These are phyloP conservation scores for Rubus parviflorus DNA, from an alignment of 306 rosid species.

Conservation along the genomic window DNA sequence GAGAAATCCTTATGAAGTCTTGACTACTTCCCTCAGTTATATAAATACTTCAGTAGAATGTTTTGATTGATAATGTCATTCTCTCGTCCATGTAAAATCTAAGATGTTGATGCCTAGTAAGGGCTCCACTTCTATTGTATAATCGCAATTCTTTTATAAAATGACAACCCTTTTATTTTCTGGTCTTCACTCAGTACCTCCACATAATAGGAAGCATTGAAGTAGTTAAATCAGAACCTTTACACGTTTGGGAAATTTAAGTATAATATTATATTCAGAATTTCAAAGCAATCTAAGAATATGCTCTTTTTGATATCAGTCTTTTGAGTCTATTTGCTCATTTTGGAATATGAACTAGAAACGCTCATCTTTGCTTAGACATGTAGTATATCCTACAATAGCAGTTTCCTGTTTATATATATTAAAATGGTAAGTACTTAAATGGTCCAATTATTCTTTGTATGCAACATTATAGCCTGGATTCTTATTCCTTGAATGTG, in stretches of 20 bases:
- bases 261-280: background rate
- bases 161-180: background rate
- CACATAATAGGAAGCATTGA: background rate
- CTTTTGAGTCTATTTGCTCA: background rate
- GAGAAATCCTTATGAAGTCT: slow-evolving; percentile 27
- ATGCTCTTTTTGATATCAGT: background rate
- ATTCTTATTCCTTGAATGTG: slow-evolving; percentile 5
- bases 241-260: background rate
- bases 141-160: background rate
- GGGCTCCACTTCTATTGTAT: background rate
- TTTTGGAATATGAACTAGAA: background rate
- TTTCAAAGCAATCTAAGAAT: background rate
- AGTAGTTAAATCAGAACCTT: background rate
- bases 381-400: background rate
- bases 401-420: background rate
- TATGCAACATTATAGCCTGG: background rate
- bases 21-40: slow-evolving; percentile 13
- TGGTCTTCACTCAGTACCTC: background rate
- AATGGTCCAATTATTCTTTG: background rate
- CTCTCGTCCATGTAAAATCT: background rate
- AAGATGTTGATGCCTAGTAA: background rate
- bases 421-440: background rate
- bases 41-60: background rate
- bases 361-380: background rate
- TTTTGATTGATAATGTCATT: background rate